phyloP scores from a whole-genome alignment of 805 yeast genomes.

The Schizosaccharomyces cryophilus region DNA sequence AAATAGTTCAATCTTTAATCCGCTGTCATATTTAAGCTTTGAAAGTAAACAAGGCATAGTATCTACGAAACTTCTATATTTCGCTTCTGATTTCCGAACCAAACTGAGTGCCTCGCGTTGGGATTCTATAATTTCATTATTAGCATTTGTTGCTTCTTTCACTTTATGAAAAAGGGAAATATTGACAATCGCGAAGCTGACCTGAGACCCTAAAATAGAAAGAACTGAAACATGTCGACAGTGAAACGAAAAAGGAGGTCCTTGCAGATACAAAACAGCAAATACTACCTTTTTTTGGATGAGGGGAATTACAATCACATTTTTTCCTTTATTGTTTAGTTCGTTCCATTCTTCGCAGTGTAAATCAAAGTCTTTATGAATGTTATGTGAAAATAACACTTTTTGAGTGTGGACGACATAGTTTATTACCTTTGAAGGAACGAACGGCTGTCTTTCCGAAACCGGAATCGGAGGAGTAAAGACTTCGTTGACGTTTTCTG shows the following conservation, averaged over 20 bases:
- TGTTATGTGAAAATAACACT: background rate
- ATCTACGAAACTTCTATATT: constrained; percentile 9
- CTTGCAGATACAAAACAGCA: constrained; percentile 9
- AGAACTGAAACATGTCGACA: constrained; percentile 9
- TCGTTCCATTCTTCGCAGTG: constrained; percentile 5
- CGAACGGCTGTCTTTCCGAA: background rate
- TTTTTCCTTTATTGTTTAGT: constrained; percentile 6
- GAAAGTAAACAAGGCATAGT: constrained; percentile 10
- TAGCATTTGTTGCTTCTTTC: constrained; percentile 9
- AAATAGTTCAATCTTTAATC: constrained; percentile 6
- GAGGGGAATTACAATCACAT: constrained; percentile 8
- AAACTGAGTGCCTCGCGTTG: constrained; percentile 8
- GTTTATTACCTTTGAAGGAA: background rate
- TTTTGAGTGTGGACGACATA: background rate
- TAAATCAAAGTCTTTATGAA: background rate
- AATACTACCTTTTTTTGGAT: constrained; percentile 6
- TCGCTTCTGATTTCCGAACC: constrained; percentile 9
- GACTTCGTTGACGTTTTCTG: constrained; percentile 5
- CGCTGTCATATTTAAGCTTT: constrained; percentile 6
- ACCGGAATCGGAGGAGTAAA: background rate
- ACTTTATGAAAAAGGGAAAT: constrained; percentile 8
- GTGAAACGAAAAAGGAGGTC: constrained; percentile 9
- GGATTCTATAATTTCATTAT: constrained; percentile 8
- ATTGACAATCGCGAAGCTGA: constrained; percentile 9
- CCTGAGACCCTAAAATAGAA: constrained; percentile 8